These are phyloP conservation scores for Gossypium davidsonii DNA, from an alignment of 441 rosid species.

Conservation along the genomic window DNA sequence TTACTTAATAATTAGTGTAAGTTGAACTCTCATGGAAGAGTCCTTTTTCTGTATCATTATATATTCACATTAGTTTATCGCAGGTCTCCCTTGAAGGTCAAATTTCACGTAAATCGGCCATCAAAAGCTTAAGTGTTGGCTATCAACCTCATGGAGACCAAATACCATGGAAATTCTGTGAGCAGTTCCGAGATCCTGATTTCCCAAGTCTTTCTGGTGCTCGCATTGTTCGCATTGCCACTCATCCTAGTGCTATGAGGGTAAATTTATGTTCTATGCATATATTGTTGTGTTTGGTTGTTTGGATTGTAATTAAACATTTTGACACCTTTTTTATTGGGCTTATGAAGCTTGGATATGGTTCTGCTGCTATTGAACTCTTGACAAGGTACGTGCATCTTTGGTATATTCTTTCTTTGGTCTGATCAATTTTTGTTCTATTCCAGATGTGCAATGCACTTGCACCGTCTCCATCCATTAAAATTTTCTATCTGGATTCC, in stretches of 20 bases:
- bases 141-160: constrained; percentile 96
- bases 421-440: neutral
- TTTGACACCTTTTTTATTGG: constrained; percentile 11
- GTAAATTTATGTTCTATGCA: constrained; percentile 33
- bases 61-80: constrained; percentile 1
- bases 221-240: constrained; percentile 95
- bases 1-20: neutral
- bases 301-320: constrained; percentile 7
- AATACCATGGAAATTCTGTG: constrained; percentile 67
- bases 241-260: constrained; percentile 94
- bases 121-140: constrained; percentile 64
- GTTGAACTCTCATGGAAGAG: neutral
- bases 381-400: constrained; percentile 54
- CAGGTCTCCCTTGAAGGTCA: constrained; percentile 96
- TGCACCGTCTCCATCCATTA: neutral
- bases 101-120: constrained; percentile 78
- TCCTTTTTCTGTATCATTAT: neutral
- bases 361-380: constrained; percentile 87
- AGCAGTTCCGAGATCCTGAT: constrained; percentile 59
- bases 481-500: neutral
- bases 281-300: neutral
- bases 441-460: neutral
- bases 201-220: constrained; percentile 96
- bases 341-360: constrained; percentile 85
- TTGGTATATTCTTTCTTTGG: constrained; percentile 1